Conservation (phyloP, 176 grass and related monocot species). For the Elaeis guineensis region DNA sequence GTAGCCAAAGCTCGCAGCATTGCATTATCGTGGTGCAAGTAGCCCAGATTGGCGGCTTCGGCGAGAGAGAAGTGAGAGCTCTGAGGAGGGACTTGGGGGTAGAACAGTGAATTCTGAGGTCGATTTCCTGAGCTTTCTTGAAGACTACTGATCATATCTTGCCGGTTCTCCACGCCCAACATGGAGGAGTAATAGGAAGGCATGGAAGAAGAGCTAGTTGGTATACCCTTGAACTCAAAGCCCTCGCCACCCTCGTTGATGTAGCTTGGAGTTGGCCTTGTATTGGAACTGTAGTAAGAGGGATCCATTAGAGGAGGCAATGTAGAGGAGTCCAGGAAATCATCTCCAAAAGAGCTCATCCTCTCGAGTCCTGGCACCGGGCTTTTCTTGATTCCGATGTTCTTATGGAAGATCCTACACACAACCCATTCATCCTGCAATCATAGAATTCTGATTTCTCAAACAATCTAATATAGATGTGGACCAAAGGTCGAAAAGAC, state of each 20-base stretch:
- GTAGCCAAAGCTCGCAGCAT: too few species aligned
- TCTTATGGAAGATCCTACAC: constrained; percentile 34
- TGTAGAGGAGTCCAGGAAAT: constrained; percentile 27
- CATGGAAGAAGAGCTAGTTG: constrained; percentile 9
- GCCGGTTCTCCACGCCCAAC: constrained; percentile 15
- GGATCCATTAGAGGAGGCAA: constrained; percentile 38
- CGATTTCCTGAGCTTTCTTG: too few species aligned
- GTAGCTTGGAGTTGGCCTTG: too few species aligned
- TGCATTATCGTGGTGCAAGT: constrained; percentile 1
- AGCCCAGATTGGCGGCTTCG: constrained; percentile 4
- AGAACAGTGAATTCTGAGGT: constrained; percentile 21
- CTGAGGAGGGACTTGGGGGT: constrained; percentile 22
- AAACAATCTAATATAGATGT: too few species aligned
- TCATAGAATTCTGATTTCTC: background rate
- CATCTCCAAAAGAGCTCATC: background rate
- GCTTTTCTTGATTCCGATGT: constrained; percentile 18
- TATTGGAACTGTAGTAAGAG: background rate
- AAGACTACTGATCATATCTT: constrained; percentile 1
- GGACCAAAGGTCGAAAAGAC: background rate
- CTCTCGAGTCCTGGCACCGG: constrained; percentile 18
- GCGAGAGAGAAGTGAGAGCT: constrained; percentile 10
- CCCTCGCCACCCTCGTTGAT: background rate
- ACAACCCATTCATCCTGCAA: constrained; percentile 39
- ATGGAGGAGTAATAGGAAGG: constrained; percentile 20
- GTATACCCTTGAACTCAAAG: constrained; percentile 6